Percentiles rank a stretch among this genome's conserved stretches.
phyloP scores from a whole-genome alignment of 345 rosid species.

The Acer yangbiense region DNA sequence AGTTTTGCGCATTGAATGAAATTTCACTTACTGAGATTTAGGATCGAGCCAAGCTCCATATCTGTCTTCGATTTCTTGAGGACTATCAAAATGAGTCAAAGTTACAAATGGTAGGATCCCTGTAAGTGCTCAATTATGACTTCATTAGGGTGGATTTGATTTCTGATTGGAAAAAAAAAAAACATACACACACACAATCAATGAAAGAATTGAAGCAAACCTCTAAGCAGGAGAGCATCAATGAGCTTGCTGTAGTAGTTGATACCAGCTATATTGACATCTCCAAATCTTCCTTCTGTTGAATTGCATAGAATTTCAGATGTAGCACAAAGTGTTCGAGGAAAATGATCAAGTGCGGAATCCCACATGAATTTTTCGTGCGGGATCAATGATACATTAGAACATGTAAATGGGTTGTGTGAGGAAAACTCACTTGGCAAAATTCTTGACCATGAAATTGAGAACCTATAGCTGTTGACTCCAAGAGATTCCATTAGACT shows the following conservation, averaged over 20 bases:
- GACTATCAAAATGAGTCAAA: conserved; percentile 67
- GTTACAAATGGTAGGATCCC: conserved; percentile 86
- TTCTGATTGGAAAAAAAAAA: background rate
- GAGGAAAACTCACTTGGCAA: conserved; percentile 60
- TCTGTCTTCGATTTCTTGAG: conserved; percentile 70
- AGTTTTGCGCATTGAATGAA: background rate
- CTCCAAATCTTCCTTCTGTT: conserved; percentile 70
- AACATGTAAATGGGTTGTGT: background rate
- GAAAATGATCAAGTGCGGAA: too few species aligned
- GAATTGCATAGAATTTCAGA: background rate
- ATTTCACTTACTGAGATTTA: conserved; percentile 47
- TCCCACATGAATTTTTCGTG: too few species aligned
- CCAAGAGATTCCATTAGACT: conserved; percentile 61
- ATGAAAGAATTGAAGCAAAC: conserved; percentile 26
- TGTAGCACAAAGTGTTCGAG: too few species aligned
- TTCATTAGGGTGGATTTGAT: background rate
- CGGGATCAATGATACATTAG: background rate
- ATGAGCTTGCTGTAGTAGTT: conserved; percentile 59
- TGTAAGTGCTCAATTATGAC: conserved; percentile 20
- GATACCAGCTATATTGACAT: conserved; percentile 59
- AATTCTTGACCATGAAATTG: conserved; percentile 83
- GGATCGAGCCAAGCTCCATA: conserved; percentile 82
- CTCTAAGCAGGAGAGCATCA: conserved; percentile 52
- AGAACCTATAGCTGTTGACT: conserved; percentile 70
- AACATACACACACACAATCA: background rate